phyloP scores from a whole-genome alignment of 345 rosid genomes.

The Pistacia atlantica region DNA sequence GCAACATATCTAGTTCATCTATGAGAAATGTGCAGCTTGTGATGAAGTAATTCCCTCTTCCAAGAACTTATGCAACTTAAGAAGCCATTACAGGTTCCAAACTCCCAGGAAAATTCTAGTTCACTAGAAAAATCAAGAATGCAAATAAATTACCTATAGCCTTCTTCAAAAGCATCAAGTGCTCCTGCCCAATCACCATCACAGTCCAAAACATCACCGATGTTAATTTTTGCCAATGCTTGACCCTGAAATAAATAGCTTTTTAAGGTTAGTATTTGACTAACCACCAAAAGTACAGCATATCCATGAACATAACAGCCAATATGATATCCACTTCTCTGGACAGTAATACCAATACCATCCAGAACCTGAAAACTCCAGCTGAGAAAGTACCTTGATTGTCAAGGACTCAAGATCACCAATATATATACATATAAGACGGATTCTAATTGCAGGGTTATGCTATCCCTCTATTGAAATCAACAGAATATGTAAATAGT shows the following conservation, averaged over 20 bases:
- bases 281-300: slow-evolving; percentile 12
- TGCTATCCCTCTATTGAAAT: slow-evolving; percentile 8
- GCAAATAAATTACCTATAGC: slow-evolving; percentile 54
- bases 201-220: slow-evolving; percentile 75
- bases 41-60: not conserved
- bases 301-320: slow-evolving; percentile 13
- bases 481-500: slow-evolving; percentile 7
- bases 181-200: slow-evolving; percentile 77
- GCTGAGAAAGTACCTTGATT: slow-evolving; percentile 2
- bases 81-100: slow-evolving; percentile 1
- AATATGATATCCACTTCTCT: slow-evolving; percentile 7
- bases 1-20: not conserved
- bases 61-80: not conserved
- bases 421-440: not conserved
- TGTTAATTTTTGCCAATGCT: slow-evolving; percentile 77
- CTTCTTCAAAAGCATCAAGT: slow-evolving; percentile 71
- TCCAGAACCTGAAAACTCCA: slow-evolving; percentile 13
- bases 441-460: slow-evolving; percentile 2
- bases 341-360: slow-evolving; percentile 1
- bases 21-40: not conserved
- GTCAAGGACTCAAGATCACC: not conserved
- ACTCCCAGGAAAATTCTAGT: not conserved
- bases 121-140: slow-evolving; percentile 15
- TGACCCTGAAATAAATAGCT: slow-evolving; percentile 69
- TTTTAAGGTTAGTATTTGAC: slow-evolving; percentile 23